Evolutionary conservation across 78 protist genomes (phyloP), one percentile per base, ranked within the genome.

Genomic region (Dictyostelium brefeldianum): DNA sequence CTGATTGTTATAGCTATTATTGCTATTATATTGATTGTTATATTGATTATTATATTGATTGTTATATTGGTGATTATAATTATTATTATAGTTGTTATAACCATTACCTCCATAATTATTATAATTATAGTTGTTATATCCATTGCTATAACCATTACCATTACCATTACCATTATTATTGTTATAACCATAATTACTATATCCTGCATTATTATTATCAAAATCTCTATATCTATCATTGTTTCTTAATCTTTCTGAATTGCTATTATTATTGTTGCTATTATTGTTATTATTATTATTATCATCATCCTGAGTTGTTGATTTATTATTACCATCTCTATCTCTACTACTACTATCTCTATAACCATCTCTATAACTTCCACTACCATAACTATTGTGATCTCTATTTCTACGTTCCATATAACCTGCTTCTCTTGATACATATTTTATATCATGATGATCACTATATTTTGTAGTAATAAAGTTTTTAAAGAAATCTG

Each of bases 401-500:
- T 36, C 43, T 36, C 43, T 36, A 36, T 36, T 36, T 36, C 43
- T 36, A 36, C 43, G 43, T 3, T 36, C 43, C 43, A 36, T 36
- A 36, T 36, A 36, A 36, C 43, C 2, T 36, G 43, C 1, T 36
- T 36, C 43, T 36, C 43, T 36, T 3, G 43, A 36, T 18, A 56
- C 27, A 56, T 56, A 56, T 10, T 20, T 56, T 56, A 20, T 20
- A 56, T 56, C 65, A 5, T 5, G 18, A 56, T 56, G n/a, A 18
- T 56, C 27, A 20, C 27, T 31, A 15, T 18, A 18, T 29, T n/a
- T 78, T 17, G 27, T 29, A 56, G 54, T 25, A 62, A 48, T 56
- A 80, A 36, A 36, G 18, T 80, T 80, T 47, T 48, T 80, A 80
- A 67, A 67, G 75, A 67, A 67, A 27, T 36, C 11, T 67, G 43